Evolutionary conservation across 2,329 filamentous ascomycete species (phyloP).

Genomic region (Trematosphaeria pertusa): DNA sequence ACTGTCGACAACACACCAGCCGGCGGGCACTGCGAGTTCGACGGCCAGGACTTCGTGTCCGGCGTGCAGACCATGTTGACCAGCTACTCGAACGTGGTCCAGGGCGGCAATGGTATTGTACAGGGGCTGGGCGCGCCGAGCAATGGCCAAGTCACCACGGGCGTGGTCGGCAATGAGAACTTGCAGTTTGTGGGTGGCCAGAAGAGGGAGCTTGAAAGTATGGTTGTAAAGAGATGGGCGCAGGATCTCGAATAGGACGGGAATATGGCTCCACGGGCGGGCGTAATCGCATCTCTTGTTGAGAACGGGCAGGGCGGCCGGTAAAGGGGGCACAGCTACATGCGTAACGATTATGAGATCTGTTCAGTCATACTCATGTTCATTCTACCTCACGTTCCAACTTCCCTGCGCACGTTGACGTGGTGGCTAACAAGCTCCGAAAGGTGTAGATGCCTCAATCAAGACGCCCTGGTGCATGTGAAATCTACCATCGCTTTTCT

Average conservation of each 20-base stretch:
- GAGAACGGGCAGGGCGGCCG: too few species aligned
- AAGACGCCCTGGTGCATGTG: too few species aligned
- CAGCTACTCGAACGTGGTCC: conserved; percentile 61
- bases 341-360: too few species aligned
- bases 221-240: conserved; percentile 41
- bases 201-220: conserved; percentile 34
- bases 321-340: too few species aligned
- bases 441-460: too few species aligned
- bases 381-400: too few species aligned
- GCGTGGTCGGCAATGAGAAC: conserved; percentile 59
- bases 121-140: conserved; percentile 53
- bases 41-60: conserved; percentile 60
- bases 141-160: conserved; percentile 55
- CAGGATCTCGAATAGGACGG: conserved; percentile 21
- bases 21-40: conserved; percentile 67
- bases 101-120: conserved; percentile 60
- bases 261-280: conserved; percentile 26
- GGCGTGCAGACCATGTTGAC: conserved; percentile 65
- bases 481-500: too few species aligned
- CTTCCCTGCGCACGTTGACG: too few species aligned
- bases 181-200: conserved; percentile 47
- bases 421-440: too few species aligned
- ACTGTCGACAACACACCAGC: conserved; percentile 64
- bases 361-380: too few species aligned
- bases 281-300: conserved; percentile 37